Evolutionary conservation across 495 filamentous ascomycete genomes (phyloP).

Genomic region (Penicillium macrosclerotiorum): DNA sequence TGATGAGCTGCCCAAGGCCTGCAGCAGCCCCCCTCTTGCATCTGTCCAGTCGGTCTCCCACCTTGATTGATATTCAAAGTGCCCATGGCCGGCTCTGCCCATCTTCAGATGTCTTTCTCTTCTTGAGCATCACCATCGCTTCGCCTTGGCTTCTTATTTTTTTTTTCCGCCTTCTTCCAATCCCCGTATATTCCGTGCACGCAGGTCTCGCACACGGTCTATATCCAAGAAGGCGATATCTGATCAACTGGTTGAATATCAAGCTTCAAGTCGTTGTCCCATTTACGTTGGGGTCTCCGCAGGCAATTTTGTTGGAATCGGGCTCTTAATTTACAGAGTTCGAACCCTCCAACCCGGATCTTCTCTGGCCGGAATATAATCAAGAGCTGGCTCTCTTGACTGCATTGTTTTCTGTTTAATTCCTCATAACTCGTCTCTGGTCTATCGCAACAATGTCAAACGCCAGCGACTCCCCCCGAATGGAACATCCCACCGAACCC

Average conservation of each 20-base stretch:
- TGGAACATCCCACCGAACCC: slow-evolving; percentile 34
- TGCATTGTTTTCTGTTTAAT: slow-evolving; percentile 11
- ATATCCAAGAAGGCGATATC: slow-evolving; percentile 20
- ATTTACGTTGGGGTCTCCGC: slow-evolving; percentile 10
- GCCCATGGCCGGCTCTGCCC: slow-evolving; percentile 17
- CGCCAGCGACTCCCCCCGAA: slow-evolving; percentile 29
- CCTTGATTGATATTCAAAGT: slow-evolving; percentile 39
- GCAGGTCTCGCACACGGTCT: slow-evolving; percentile 35
- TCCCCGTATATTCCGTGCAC: slow-evolving; percentile 33
- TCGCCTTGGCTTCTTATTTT: slow-evolving; percentile 16
- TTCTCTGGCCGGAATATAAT: slow-evolving; percentile 2
- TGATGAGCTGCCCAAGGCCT: slow-evolving; percentile 23
- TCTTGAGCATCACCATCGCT: slow-evolving; percentile 10
- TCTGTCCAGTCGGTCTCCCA: slow-evolving; percentile 3
- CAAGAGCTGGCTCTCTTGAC: slow-evolving; percentile 42
- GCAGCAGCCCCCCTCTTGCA: slow-evolving; percentile 20
- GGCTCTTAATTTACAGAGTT: no score
- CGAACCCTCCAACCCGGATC: no score
- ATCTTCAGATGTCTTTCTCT: slow-evolving; percentile 15
- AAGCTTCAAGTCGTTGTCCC: slow-evolving; percentile 22
- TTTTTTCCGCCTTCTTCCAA: slow-evolving; percentile 7
- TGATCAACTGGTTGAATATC: slow-evolving; percentile 15
- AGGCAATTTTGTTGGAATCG: slow-evolving; percentile 15
- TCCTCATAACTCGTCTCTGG: not conserved
- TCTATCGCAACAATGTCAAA: slow-evolving; percentile 24